Evolutionary conservation across 192 early-diverging fungal genomes (phyloP).

Genomic region (Podila verticillata): DNA sequence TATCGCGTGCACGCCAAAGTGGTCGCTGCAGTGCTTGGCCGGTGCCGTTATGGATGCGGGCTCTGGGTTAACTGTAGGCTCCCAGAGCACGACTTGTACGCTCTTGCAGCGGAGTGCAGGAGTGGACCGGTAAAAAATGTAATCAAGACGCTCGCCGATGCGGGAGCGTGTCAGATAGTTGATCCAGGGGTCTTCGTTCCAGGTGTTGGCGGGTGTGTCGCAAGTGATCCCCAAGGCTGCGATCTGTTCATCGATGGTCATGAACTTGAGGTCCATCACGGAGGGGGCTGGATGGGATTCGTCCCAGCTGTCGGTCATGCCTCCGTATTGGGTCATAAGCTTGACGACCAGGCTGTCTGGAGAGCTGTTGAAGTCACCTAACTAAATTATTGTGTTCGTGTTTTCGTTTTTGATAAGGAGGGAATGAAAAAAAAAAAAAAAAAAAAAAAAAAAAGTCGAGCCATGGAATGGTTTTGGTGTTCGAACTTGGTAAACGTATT

Average conservation of each 20-base stretch:
- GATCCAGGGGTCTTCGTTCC: slow-evolving; percentile 36
- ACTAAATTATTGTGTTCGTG: slow-evolving; percentile 20
- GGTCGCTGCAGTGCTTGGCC: slow-evolving; percentile 28
- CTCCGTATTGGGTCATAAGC: slow-evolving; percentile 53
- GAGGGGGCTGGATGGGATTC: slow-evolving; percentile 27
- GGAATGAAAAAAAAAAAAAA: not conserved
- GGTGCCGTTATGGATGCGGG: not conserved
- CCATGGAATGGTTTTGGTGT: not conserved
- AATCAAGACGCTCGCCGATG: slow-evolving; percentile 61
- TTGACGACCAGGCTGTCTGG: slow-evolving; percentile 50
- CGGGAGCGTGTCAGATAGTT: slow-evolving; percentile 16
- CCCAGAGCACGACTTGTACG: slow-evolving; percentile 12
- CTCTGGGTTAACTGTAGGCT: not conserved
- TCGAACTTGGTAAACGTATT: not conserved
- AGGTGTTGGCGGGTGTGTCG: slow-evolving; percentile 59
- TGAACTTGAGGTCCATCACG: not conserved
- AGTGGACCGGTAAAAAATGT: slow-evolving; percentile 55
- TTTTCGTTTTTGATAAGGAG: not conserved
- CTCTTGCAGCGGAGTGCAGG: slow-evolving; percentile 36
- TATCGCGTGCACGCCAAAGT: slow-evolving; percentile 23
- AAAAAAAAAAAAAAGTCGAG: not conserved
- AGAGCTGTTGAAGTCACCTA: slow-evolving; percentile 64
- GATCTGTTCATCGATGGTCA: slow-evolving; percentile 24
- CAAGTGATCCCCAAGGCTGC: slow-evolving; percentile 57
- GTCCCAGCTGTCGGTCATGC: slow-evolving; percentile 60